Evolutionary conservation across 2,329 filamentous ascomycete species (phyloP), one percentile per base, ranked within the genome.

Genomic region (Elsinoe ampelina): DNA sequence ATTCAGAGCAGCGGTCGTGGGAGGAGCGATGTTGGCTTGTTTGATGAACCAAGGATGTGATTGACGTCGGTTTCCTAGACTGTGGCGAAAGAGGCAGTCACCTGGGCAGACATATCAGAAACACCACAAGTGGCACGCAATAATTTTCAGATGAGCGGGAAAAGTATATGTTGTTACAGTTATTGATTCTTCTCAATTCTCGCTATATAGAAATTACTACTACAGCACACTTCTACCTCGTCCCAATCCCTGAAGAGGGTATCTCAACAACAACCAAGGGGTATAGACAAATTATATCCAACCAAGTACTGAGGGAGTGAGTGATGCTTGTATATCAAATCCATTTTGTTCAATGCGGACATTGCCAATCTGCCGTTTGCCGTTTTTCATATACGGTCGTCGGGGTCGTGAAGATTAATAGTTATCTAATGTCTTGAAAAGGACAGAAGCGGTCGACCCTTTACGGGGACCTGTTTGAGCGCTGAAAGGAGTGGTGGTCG

Each of bases 151-250:
- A 26, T 26, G 22, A 6, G 6, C 22, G 22, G 22, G 6, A 36
- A 47, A 32, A 32, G 22, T 11, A 30, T 19, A 26, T 22, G 12
- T 11, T 22, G 38, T 22, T 42, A 48, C 5, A 7, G 5, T 35
- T 11, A 42, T 26, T 26, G 38, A 54, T 54, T 12, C 13, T 39
- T 32, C 32, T 42, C 38, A 34, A 35, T 43, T 30, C n/a, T 45
- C 22, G 22, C 26, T 42, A 55, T 19, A 43, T 43, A 41, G 15
- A 43, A 45, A 55, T 42, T 55, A 55, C 52, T 52, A 52, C 48
- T 52, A 52, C 48, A 26, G 32, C 35, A 52, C 34, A 52, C 45
- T 50, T 34, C 20, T 35, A 34, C 20, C 48, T 34, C 41, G 11
- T 45, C 2, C 19, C 34, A n/a, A 19, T 39, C 34, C 48, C 32